Base-by-base conservation (phyloP, 2,329 filamentous ascomycete genomes). In the Fusarium nanum region DNA sequence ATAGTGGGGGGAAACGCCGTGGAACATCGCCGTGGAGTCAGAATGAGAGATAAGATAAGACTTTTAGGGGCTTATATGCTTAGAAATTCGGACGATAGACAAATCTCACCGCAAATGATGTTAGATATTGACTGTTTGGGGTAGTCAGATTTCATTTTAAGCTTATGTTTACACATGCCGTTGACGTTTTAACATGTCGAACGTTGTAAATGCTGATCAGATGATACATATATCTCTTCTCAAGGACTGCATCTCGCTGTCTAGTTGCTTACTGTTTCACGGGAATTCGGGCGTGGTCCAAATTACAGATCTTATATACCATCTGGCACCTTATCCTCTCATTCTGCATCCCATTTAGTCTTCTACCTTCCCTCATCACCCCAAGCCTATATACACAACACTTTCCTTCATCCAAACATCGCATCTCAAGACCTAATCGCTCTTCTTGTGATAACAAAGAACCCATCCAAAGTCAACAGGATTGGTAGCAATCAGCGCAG, bases 401-500 rank as follows among this genome's bases (percentile, higher is more conserved):
- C 8, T 8, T 0, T 25, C 16, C 5, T 5, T 4, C 13, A 16
- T 47, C 4, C 11, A 11, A n/a, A 11, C 34, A n/a, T n/a, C 16
- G 6, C 10, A 7, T 16, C 12, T 4, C 14, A 7, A 18, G 9
- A 18, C 5, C 34, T 37, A 37, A n/a, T 37, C 34, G 1, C 18
- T 37, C 34, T 3, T n/a, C 56, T 58, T 44, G 25, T 44, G 67
- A 3, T 70, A 70, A 2, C 67, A 70, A 45, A 70, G 18, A 8
- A 70, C 63, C 48, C 53, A 70, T 2, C 67, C 67, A 53, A 64
- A 64, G 6, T 68, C 67, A 22, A 70, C 67, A 7, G 67, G 67
- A 12, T 70, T 70, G n/a, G 67, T 70, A n/a, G 53, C 64, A 4
- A 70, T 42, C 5, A 63, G 46, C 11, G 67, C 67, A 18, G 67